Percentiles rank a stretch among this genome's conserved stretches.
phyloP scores from a whole-genome alignment of 1,284 basidiomycete species.

The Neonothopanus nambi region DNA sequence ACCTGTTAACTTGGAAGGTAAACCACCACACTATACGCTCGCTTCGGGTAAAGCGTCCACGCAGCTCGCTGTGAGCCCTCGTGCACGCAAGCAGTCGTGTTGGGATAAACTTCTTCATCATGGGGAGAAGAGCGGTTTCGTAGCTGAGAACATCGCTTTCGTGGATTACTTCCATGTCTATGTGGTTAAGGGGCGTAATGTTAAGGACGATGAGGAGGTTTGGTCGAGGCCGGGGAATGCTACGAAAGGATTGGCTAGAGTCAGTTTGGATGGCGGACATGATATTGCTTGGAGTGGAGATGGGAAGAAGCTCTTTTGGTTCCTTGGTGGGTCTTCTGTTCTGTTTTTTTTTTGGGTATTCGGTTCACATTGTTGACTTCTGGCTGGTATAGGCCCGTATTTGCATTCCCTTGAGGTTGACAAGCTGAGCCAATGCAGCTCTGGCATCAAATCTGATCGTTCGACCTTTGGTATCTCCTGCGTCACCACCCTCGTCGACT shows the following conservation, averaged over 20 bases:
- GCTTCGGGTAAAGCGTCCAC: constrained; percentile 55
- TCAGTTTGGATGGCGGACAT: constrained; percentile 74
- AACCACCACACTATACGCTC: constrained; percentile 48
- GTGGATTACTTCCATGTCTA: constrained; percentile 70
- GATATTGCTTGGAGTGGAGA: constrained; percentile 63
- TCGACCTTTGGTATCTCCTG: constrained; percentile 62
- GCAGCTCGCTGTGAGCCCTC: constrained; percentile 48
- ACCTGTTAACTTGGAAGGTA: constrained; percentile 43
- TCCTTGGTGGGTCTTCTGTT: constrained; percentile 52
- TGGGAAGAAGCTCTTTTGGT: constrained; percentile 69
- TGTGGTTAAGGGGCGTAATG: constrained; percentile 40
- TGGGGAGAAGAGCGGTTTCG: constrained; percentile 7
- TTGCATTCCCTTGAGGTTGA: constrained; percentile 62
- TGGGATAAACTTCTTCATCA: background rate
- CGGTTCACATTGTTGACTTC: background rate
- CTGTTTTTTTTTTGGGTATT: constrained; percentile 3
- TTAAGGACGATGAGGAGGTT: constrained; percentile 42
- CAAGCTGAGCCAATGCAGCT: constrained; percentile 48
- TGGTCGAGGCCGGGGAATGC: constrained; percentile 73
- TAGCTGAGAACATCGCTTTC: constrained; percentile 50
- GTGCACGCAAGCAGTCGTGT: background rate
- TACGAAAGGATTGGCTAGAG: constrained; percentile 55
- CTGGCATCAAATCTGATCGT: constrained; percentile 46
- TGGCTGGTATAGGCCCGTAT: constrained; percentile 52
- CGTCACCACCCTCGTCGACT: constrained; percentile 50